Base-by-base conservation (phyloP, 306 rosid genomes). In the Cicer chorassanicum region DNA sequence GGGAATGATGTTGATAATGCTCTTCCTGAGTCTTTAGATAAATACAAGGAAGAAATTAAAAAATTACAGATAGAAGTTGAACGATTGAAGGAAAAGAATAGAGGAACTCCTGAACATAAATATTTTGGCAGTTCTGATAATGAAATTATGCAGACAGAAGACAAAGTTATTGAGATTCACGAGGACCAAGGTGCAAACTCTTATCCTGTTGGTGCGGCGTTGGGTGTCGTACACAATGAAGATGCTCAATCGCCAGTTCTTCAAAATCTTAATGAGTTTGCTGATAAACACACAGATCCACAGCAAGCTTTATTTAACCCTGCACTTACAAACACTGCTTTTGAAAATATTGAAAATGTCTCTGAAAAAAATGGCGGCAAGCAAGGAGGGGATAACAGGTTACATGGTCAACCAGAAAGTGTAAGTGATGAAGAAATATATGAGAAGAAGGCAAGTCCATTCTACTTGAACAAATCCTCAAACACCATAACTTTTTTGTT, bases 1-100 rank as follows among this genome's bases (percentile, higher is more conserved):
- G 76, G 72, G 53, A 36, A 67, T 76, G 88, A 91, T 59, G 72
- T 68, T 49, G 84, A 85, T 69, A 65, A 72, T 73, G 66, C 61
- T 56, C 84, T 82, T 78, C 70, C 84, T 9, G 81, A 70, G 64
- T 80, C 87, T 48, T 77, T 82, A 62, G 94, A 88, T 66, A 83
- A 42, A 67, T 90, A 91, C 88, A 90, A 84, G 86, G 95, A 93
- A 79, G 89, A 94, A 77, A 84, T 91, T 49, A 91, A 85, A 77
- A 88, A 81, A 66, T 87, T 91, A 81, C 83, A 79, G 67, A 72
- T 73, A 88, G 91, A 94, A 90, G 72, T 94, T 79, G 90, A 87
- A 79, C 42, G 59, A 72, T 81, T 94, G 76, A 91, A 85, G 78
- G 84, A 77, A 74, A 88, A 79, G 69, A 72, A 41, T 12, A 55